Evolutionary conservation across 176 grass and related monocot genomes (phyloP).

Genomic region (Musa troglodytarum): DNA sequence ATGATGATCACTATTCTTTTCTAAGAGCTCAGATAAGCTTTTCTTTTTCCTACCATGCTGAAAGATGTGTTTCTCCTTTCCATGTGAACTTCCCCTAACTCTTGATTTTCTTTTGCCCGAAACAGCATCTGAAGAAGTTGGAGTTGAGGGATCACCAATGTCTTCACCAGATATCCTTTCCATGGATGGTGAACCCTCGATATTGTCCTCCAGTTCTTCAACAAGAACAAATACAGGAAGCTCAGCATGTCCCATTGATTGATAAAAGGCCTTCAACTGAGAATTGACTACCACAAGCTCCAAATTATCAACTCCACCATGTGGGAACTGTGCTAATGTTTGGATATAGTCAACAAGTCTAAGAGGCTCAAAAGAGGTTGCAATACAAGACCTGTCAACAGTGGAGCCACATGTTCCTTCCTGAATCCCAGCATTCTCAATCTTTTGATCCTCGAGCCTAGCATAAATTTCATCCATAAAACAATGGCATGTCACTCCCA

Average conservation of each 20-base stretch:
- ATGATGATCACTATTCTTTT: slow-evolving; percentile 4
- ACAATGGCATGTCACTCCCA: slow-evolving; percentile 30
- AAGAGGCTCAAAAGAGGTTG: slow-evolving; percentile 25
- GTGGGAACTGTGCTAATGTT: slow-evolving; percentile 38
- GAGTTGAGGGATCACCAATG: slow-evolving; percentile 6
- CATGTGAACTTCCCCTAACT: slow-evolving; percentile 4
- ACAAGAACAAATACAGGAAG: slow-evolving; percentile 33
- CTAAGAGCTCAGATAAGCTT: slow-evolving; percentile 18
- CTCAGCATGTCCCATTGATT: slow-evolving; percentile 45
- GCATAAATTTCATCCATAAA: slow-evolving; percentile 5
- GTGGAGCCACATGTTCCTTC: slow-evolving; percentile 16
- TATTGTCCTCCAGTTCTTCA: slow-evolving; percentile 7
- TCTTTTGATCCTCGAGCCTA: slow-evolving; percentile 25
- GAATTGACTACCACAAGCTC: slow-evolving; percentile 46
- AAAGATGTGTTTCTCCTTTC: too few relatives aligned
- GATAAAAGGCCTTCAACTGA: slow-evolving; percentile 58
- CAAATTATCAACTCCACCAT: slow-evolving; percentile 39
- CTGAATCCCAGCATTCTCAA: slow-evolving; percentile 59
- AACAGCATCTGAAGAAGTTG: slow-evolving; percentile 26
- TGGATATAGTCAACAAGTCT: slow-evolving; percentile 45
- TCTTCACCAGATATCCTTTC: slow-evolving; percentile 13
- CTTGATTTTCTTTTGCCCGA: slow-evolving; percentile 15
- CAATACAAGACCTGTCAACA: slow-evolving; percentile 31
- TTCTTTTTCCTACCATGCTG: background rate
- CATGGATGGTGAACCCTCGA: background rate